phyloP scores from a whole-genome alignment of 306 rosid species.

The Macrotyloma uniflorum region DNA sequence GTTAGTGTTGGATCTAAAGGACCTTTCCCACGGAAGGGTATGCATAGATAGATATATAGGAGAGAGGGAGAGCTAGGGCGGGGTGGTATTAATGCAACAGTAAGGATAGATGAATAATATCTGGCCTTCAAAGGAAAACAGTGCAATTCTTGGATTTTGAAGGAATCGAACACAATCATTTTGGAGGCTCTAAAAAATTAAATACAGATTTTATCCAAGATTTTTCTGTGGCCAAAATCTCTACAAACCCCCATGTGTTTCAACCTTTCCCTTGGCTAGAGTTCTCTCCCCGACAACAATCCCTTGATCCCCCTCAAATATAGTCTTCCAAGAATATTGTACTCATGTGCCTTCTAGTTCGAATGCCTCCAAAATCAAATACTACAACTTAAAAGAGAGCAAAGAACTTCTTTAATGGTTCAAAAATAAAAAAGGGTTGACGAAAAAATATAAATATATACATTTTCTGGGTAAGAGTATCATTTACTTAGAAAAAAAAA shows the following conservation, averaged over 20 bases:
- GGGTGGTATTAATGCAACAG: slow-evolving; percentile 10
- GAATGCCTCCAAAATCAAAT: slow-evolving; percentile 32
- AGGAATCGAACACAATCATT: slow-evolving; percentile 36
- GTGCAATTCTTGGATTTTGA: slow-evolving; percentile 30
- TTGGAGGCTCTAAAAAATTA: not conserved
- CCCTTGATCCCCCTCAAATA: slow-evolving; percentile 18
- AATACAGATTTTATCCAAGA: slow-evolving; percentile 13
- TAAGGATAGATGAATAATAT: slow-evolving; percentile 37
- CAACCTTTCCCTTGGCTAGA: slow-evolving; percentile 35
- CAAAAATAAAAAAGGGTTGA: not conserved
- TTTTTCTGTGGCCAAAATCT: slow-evolving; percentile 35
- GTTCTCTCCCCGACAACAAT: slow-evolving; percentile 23
- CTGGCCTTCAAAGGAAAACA: slow-evolving; percentile 40
- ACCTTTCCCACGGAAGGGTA: slow-evolving; percentile 1
- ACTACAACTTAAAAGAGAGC: slow-evolving; percentile 24
- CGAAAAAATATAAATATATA: not conserved
- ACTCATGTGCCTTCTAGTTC: slow-evolving; percentile 13
- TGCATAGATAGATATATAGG: not conserved
- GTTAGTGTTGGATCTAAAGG: slow-evolving; percentile 39
- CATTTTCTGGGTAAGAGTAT: not conserved
- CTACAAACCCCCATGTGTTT: slow-evolving; percentile 44
- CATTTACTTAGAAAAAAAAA: no score
- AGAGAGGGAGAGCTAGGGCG: not conserved
- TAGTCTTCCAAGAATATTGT: slow-evolving; percentile 30
- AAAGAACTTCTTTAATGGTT: slow-evolving; percentile 29